phyloP scores from a whole-genome alignment of 2,329 filamentous ascomycete genomes.

The Akanthomyces lecanii region DNA sequence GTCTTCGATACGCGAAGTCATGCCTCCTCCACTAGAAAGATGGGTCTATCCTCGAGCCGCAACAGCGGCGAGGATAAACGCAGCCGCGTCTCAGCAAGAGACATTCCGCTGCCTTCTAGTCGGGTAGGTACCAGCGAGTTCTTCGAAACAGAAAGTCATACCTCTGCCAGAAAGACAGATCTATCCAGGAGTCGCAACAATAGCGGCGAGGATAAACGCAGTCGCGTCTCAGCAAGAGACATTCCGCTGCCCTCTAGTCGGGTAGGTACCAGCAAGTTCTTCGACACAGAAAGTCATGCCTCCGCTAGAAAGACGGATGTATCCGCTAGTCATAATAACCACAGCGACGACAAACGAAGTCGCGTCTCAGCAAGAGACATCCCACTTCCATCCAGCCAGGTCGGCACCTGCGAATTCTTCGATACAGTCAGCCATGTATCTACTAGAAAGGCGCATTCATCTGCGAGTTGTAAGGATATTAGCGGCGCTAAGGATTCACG shows the following conservation, averaged over 20 bases:
- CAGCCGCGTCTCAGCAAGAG: slow-evolving; percentile 25
- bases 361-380: slow-evolving; percentile 23
- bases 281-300: neutral
- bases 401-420: slow-evolving; percentile 8
- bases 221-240: slow-evolving; percentile 23
- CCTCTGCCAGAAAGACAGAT: neutral
- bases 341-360: slow-evolving; percentile 17
- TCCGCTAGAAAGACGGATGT: neutral
- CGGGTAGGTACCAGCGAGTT: neutral
- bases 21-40: neutral
- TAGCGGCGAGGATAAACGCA: slow-evolving; percentile 17
- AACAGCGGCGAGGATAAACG: neutral
- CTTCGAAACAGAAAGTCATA: neutral
- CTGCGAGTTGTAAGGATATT: neutral
- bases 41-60: neutral
- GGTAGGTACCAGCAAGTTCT: neutral
- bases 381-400: slow-evolving; percentile 5
- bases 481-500: neutral
- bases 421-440: slow-evolving; percentile 15
- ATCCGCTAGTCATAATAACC: neutral
- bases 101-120: slow-evolving; percentile 1
- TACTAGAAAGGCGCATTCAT: neutral
- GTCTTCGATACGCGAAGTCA: neutral
- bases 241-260: neutral
- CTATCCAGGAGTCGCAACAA: neutral